phyloP scores from a whole-genome alignment of 148 eudicot genomes.

The Talinum fruticosum region DNA sequence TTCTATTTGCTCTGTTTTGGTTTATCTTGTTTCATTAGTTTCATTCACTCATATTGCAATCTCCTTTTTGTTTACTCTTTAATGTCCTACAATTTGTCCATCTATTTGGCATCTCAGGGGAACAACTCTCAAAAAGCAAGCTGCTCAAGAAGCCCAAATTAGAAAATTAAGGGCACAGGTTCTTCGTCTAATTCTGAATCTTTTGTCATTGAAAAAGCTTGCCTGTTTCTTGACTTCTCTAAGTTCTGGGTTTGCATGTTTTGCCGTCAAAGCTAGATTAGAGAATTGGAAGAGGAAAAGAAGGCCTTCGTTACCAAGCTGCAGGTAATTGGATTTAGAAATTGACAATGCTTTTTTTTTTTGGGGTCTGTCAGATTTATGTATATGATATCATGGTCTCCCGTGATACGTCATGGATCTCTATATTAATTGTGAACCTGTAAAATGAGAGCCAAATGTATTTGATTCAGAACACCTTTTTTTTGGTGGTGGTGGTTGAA shows the following conservation, averaged over 20 bases:
- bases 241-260: conserved; percentile 14
- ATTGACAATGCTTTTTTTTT: not conserved
- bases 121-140: conserved; percentile 99
- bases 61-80: not conserved
- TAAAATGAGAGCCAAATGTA: not conserved
- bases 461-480: not conserved
- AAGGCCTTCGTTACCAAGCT: conserved; percentile 82
- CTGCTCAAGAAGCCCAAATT: conserved; percentile 90
- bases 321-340: conserved; percentile 52
- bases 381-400: not conserved
- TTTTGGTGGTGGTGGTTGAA: not conserved
- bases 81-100: conserved; percentile 1
- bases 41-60: not conserved
- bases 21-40: not conserved
- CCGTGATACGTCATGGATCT: not conserved
- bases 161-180: conserved; percentile 99
- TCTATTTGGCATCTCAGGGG: conserved; percentile 48
- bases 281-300: conserved; percentile 99
- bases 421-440: not conserved
- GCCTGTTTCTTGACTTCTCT: conserved; percentile 12
- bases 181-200: conserved; percentile 9
- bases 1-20: not conserved
- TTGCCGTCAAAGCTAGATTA: conserved; percentile 68
- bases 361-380: not conserved
- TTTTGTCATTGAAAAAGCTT: conserved; percentile 6